Conservation (phyloP, 139 green algal genomes). For the Volvox reticuliferus region DNA sequence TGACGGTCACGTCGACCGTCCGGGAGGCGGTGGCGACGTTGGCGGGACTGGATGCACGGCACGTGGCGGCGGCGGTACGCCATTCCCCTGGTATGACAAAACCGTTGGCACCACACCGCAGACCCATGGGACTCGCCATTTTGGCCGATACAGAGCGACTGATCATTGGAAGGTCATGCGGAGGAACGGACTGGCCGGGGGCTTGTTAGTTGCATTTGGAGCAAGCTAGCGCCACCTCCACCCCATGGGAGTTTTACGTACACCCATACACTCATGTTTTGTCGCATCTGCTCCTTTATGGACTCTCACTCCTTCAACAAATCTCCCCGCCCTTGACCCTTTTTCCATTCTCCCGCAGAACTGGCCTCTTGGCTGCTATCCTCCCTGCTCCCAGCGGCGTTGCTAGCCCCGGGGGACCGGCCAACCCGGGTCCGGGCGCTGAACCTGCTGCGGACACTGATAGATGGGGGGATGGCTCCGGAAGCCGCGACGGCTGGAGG, state of each 20-base stretch:
- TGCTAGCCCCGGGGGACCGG: slow-evolving; percentile 25
- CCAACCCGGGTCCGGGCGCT: slow-evolving; percentile 18
- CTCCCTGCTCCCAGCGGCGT: slow-evolving; percentile 8
- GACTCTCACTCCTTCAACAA: too few species aligned
- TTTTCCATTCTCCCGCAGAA: background rate
- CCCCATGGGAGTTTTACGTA: too few species aligned
- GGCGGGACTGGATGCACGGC: background rate
- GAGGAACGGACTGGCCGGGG: too few species aligned
- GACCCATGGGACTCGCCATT: too few species aligned
- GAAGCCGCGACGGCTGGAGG: background rate
- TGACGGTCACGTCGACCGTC: background rate
- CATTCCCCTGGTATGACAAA: background rate
- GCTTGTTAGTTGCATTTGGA: too few species aligned
- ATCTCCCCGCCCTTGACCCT: too few species aligned
- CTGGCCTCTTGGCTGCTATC: background rate
- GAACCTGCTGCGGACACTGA: slow-evolving; percentile 13
- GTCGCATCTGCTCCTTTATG: too few species aligned
- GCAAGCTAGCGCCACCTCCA: too few species aligned
- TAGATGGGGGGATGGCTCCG: background rate
- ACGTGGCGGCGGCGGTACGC: background rate
- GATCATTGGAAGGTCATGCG: too few species aligned
- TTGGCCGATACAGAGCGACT: too few species aligned
- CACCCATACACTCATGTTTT: too few species aligned
- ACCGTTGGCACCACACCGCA: too few species aligned
- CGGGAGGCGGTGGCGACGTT: slow-evolving; percentile 11